phyloP scores from a whole-genome alignment of 371 early-diverging fungal species.

The Apophysomyces variabilis region DNA sequence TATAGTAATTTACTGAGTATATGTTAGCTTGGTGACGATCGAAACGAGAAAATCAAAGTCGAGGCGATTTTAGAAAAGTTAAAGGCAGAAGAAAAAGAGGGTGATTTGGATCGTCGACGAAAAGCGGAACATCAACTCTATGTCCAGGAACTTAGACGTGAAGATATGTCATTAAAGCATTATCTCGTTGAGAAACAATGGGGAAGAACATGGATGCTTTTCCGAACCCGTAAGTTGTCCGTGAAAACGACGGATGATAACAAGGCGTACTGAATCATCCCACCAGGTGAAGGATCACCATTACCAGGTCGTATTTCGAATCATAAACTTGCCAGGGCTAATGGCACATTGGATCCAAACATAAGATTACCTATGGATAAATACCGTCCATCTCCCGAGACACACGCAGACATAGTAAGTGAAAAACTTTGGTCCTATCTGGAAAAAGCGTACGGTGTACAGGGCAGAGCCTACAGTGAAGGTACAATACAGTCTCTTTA shows the following conservation, averaged over 20 bases:
- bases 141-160: constrained; percentile 49
- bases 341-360: constrained; percentile 46
- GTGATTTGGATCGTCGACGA: constrained; percentile 44
- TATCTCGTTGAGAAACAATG: constrained; percentile 48
- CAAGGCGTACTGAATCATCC: neutral
- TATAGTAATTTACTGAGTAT: neutral
- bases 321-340: constrained; percentile 37
- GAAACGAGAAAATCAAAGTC: constrained; percentile 22
- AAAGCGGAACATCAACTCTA: constrained; percentile 46
- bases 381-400: constrained; percentile 50
- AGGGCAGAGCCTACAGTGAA: constrained; percentile 48
- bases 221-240: constrained; percentile 47
- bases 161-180: constrained; percentile 47
- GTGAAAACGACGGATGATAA: neutral
- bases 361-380: constrained; percentile 50
- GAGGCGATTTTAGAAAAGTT: constrained; percentile 21
- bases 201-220: constrained; percentile 52
- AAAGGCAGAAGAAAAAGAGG: constrained; percentile 24
- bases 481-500: constrained; percentile 21
- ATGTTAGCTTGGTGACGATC: constrained; percentile 24
- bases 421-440: constrained; percentile 44
- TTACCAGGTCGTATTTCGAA: constrained; percentile 43
- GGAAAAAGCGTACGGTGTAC: constrained; percentile 44
- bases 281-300: constrained; percentile 45
- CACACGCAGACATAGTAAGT: constrained; percentile 52